Evolutionary conservation across 78 protist species (phyloP).

Genomic region (Guillardia theta): DNA sequence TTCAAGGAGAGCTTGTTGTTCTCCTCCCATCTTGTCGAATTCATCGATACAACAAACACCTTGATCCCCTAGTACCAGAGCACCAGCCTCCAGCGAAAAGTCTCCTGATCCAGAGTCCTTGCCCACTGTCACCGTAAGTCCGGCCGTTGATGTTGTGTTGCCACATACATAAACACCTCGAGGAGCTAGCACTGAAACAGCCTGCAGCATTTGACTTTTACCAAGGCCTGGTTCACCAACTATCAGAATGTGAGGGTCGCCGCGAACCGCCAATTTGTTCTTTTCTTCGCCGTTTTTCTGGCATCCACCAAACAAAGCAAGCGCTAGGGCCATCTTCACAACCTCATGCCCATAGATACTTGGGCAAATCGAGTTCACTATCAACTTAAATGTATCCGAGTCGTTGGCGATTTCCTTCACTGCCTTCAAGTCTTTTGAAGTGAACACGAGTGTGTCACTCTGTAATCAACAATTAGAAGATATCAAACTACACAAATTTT

Average conservation of each 20-base stretch:
- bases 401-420: background rate
- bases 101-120: slow-evolving; percentile 75
- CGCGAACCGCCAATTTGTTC: slow-evolving; percentile 67
- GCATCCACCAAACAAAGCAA: slow-evolving; percentile 94
- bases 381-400: slow-evolving; percentile 68
- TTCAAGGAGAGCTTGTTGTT: slow-evolving; percentile 88
- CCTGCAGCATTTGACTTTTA: slow-evolving; percentile 83
- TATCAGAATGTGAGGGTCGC: slow-evolving; percentile 92
- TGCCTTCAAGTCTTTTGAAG: background rate
- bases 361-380: slow-evolving; percentile 94
- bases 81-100: slow-evolving; percentile 95
- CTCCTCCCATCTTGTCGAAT: slow-evolving; percentile 96
- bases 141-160: slow-evolving; percentile 91
- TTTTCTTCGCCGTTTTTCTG: slow-evolving; percentile 50
- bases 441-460: background rate
- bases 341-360: slow-evolving; percentile 94
- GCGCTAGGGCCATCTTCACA: slow-evolving; percentile 92
- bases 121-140: slow-evolving; percentile 93
- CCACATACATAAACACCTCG: slow-evolving; percentile 95
- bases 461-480: no score
- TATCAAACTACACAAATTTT: background rate
- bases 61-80: slow-evolving; percentile 79
- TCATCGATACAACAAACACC: slow-evolving; percentile 99
- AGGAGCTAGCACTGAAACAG: background rate
- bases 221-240: slow-evolving; percentile 86